Evolutionary conservation across 2,329 filamentous ascomycete species (phyloP).

Genomic region (Epichloe uncinata): DNA sequence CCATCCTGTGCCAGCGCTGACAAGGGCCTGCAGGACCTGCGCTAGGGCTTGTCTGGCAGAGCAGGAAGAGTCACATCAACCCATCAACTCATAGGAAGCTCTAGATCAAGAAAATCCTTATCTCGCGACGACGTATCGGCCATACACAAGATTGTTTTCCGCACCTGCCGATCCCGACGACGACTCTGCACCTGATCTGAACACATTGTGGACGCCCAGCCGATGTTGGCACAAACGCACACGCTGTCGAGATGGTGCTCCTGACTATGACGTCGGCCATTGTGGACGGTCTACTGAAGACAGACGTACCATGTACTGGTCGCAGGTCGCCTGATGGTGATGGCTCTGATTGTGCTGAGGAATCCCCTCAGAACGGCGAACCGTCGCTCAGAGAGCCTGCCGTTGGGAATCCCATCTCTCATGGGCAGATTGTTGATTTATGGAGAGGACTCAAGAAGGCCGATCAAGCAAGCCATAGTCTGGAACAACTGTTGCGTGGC

Average conservation of each 20-base stretch:
- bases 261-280: slow-evolving; percentile 61
- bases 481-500: slow-evolving; percentile 61
- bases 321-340: neutral
- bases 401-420: slow-evolving; percentile 56
- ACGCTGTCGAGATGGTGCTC: slow-evolving; percentile 46
- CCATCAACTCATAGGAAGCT: too few relatives aligned
- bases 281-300: slow-evolving; percentile 42
- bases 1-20: too few relatives aligned
- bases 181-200: neutral
- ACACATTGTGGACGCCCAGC: neutral
- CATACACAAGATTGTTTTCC: too few relatives aligned
- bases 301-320: slow-evolving; percentile 9
- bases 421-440: slow-evolving; percentile 52
- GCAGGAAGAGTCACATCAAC: too few relatives aligned
- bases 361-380: slow-evolving; percentile 20
- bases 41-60: too few relatives aligned
- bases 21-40: too few relatives aligned
- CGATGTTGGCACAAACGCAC: neutral
- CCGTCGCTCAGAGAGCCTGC: slow-evolving; percentile 35
- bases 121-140: too few relatives aligned
- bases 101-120: too few relatives aligned
- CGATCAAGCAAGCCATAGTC: slow-evolving; percentile 24
- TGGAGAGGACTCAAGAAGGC: slow-evolving; percentile 33
- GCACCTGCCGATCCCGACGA: too few relatives aligned
- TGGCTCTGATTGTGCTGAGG: slow-evolving; percentile 10